Percentiles rank a stretch among this genome's conserved stretches.
phyloP scores from a whole-genome alignment of 2,329 filamentous ascomycete genomes.

The Magnaporthiopsis incrustans region DNA sequence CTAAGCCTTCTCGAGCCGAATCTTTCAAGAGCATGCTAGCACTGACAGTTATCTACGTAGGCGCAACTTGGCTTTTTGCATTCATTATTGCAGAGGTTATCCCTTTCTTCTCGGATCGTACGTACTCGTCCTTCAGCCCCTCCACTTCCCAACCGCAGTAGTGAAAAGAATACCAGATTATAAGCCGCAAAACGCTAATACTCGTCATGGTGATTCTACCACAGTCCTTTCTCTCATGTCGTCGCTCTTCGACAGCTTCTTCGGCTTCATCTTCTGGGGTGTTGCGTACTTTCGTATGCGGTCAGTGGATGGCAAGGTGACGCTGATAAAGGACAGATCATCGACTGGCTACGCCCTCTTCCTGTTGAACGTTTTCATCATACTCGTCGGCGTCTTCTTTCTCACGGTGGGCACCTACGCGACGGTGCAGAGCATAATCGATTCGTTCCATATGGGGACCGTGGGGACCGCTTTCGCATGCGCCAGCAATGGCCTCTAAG shows the following conservation, averaged over 20 bases:
- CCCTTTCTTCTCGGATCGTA: conserved; percentile 77
- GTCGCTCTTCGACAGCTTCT: conserved; percentile 88
- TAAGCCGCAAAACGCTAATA: no score
- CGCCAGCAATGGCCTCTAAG: conserved; percentile 54
- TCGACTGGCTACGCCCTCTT: conserved; percentile 44
- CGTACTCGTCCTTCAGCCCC: conserved; percentile 18
- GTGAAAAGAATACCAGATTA: not conserved
- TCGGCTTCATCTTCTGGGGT: conserved; percentile 94
- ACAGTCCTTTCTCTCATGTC: conserved; percentile 64
- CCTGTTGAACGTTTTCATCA: conserved; percentile 65
- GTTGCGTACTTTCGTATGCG: conserved; percentile 74
- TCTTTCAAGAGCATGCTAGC: no score
- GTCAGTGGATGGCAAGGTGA: conserved; percentile 49
- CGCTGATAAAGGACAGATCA: conserved; percentile 44
- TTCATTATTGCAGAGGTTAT: conserved; percentile 92
- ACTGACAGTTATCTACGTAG: conserved; percentile 23
- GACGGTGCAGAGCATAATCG: conserved; percentile 65
- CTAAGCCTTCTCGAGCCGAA: not conserved
- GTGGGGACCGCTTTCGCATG: conserved; percentile 73
- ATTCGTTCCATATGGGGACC: conserved; percentile 56
- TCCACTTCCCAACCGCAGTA: no score
- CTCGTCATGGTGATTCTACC: not conserved
- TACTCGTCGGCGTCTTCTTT: conserved; percentile 71
- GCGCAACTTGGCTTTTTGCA: conserved; percentile 70
- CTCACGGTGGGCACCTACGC: conserved; percentile 75